A percentile compares a stretch with the other conserved stretches of the same genome.
Evolutionary conservation across 1,284 basidiomycete genomes (phyloP).

Genomic region (Amylostereum areolatum): DNA sequence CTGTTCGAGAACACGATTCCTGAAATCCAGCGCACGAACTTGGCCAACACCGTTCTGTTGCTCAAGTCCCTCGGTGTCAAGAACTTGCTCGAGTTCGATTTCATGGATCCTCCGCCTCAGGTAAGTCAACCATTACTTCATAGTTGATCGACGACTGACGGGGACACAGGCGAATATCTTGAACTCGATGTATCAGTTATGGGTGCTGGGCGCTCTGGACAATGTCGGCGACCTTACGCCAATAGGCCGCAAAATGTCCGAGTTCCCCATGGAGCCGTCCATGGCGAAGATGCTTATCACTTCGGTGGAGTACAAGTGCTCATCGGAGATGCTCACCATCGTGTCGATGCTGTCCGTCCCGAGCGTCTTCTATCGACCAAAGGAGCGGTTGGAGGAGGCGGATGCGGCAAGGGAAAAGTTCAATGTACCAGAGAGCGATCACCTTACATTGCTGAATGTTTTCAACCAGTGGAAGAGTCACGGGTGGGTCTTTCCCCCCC

Average conservation of each 20-base stretch:
- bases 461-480: conserved; percentile 98
- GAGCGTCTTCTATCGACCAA: conserved; percentile 93
- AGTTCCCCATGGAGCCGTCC: conserved; percentile 97
- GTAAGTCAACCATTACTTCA: conserved; percentile 47
- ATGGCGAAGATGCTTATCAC: conserved; percentile 98
- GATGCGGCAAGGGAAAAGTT: conserved; percentile 98
- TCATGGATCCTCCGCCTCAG: conserved; percentile 98
- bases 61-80: conserved; percentile 99
- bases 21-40: conserved; percentile 94
- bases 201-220: conserved; percentile 96
- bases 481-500: conserved; percentile 44
- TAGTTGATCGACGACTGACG: conserved; percentile 33
- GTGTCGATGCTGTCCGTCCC: conserved; percentile 99
- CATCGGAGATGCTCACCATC: conserved; percentile 94
- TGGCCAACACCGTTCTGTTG: conserved; percentile 90
- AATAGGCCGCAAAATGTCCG: conserved; percentile 93
- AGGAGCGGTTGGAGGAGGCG: conserved; percentile 92
- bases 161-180: conserved; percentile 76
- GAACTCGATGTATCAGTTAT: conserved; percentile 99
- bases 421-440: conserved; percentile 97
- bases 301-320: conserved; percentile 91
- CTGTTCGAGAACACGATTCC: conserved; percentile 96
- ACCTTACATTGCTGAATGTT: conserved; percentile 92
- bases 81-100: conserved; percentile 96
- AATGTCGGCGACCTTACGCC: conserved; percentile 96